Conservation (phyloP, 169 alveolate genomes). For the Perkinsus olseni region DNA sequence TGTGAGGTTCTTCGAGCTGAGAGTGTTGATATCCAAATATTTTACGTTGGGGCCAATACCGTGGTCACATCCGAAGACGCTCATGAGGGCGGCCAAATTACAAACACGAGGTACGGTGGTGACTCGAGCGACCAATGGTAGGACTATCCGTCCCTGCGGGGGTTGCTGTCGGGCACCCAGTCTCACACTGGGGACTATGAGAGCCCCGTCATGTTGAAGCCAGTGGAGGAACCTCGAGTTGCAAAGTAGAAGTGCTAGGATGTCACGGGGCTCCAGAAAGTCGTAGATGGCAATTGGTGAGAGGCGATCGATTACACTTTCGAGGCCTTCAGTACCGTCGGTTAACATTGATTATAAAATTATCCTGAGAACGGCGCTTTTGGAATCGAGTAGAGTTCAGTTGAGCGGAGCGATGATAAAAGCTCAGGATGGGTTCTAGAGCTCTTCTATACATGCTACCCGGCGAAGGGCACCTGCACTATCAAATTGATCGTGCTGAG, state of each 20-base stretch:
- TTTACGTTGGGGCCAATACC: neutral
- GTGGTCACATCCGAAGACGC: neutral
- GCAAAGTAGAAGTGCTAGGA: neutral
- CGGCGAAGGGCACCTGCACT: too few relatives aligned
- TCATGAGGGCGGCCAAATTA: neutral
- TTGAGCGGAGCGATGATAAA: neutral
- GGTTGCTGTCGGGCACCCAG: neutral
- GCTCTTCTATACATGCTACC: too few relatives aligned
- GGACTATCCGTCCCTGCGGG: neutral
- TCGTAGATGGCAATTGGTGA: neutral
- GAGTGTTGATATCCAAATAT: neutral
- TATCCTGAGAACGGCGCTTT: neutral
- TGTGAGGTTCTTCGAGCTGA: neutral
- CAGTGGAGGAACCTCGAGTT: neutral
- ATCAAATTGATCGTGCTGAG: neutral
- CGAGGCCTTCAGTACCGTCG: neutral
- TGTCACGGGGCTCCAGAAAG: neutral
- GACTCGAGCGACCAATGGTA: neutral
- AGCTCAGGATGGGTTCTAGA: neutral
- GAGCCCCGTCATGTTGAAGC: neutral
- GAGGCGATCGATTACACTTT: neutral
- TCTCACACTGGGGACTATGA: neutral
- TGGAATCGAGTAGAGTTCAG: neutral
- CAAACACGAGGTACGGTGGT: neutral
- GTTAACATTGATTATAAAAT: neutral